phyloP scores from a whole-genome alignment of 2,329 filamentous ascomycete species.

The Nectriaceae sp. region DNA sequence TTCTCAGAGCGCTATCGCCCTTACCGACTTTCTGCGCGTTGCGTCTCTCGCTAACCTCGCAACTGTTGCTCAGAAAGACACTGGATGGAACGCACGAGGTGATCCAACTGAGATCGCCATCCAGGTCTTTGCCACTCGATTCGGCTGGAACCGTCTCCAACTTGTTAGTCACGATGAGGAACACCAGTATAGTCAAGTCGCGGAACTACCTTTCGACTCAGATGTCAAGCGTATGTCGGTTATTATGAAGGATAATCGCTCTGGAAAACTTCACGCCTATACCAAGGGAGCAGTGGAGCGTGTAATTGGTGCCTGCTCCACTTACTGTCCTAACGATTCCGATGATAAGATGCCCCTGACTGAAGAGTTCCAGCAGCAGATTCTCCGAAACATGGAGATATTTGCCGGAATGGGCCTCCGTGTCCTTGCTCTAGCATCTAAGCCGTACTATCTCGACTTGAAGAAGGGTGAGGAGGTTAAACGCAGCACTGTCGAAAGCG shows the following conservation, averaged over 20 bases:
- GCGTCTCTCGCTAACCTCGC: conserved; percentile 60
- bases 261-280: conserved; percentile 38
- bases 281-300: conserved; percentile 70
- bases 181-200: conserved; percentile 56
- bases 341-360: conserved; percentile 44
- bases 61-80: conserved; percentile 45
- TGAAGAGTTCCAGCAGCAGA: conserved; percentile 52
- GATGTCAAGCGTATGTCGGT: conserved; percentile 76
- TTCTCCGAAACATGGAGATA: conserved; percentile 65
- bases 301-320: conserved; percentile 61
- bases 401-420: conserved; percentile 65
- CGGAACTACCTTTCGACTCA: conserved; percentile 72
- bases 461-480: conserved; percentile 46
- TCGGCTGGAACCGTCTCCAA: conserved; percentile 58
- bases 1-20: conserved; percentile 40
- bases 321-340: conserved; percentile 44
- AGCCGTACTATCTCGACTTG: conserved; percentile 41
- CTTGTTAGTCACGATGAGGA: conserved; percentile 47
- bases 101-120: conserved; percentile 74
- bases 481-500: conserved; percentile 57
- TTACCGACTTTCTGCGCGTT: conserved; percentile 59
- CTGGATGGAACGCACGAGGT: conserved; percentile 60
- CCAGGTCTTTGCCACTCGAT: conserved; percentile 69
- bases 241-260: conserved; percentile 52
- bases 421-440: conserved; percentile 62